Percentiles rank a stretch among this genome's conserved stretches.
Conservation (phyloP, 495 filamentous ascomycete species). For the Peziza echinospora region DNA sequence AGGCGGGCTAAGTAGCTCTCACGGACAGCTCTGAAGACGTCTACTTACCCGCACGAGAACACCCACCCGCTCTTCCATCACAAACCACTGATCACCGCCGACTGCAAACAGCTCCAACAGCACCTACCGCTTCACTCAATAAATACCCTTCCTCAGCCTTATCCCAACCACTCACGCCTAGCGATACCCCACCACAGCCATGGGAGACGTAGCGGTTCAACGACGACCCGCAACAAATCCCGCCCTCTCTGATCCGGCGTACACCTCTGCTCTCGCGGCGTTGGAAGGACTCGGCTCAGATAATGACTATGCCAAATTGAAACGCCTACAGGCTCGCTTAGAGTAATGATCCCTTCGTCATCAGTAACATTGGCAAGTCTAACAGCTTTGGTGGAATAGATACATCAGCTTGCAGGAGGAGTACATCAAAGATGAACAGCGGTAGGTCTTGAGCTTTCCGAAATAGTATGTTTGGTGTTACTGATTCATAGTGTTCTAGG, state of each 20-base stretch:
- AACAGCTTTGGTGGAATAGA: slow-evolving; percentile 24
- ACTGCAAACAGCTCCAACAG: too few relatives aligned
- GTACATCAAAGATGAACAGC: slow-evolving; percentile 99
- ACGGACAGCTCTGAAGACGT: too few relatives aligned
- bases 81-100: too few relatives aligned
- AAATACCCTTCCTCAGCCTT: too few relatives aligned
- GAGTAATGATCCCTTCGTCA: slow-evolving; percentile 35
- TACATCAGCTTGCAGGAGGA: slow-evolving; percentile 98
- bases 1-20: too few relatives aligned
- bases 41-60: too few relatives aligned
- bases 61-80: too few relatives aligned
- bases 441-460: slow-evolving; percentile 28
- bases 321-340: slow-evolving; percentile 84
- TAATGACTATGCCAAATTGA: slow-evolving; percentile 78
- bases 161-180: too few relatives aligned
- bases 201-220: slow-evolving; percentile 18
- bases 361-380: slow-evolving; percentile 1
- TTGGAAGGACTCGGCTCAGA: slow-evolving; percentile 68
- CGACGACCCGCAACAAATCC: slow-evolving; percentile 11
- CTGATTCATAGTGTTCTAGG: slow-evolving; percentile 27
- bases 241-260: slow-evolving; percentile 17
- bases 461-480: neutral
- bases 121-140: too few relatives aligned
- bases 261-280: slow-evolving; percentile 61
- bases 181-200: neutral